Base-by-base conservation (phyloP, 2,329 filamentous ascomycete genomes). In the Hawksworthiomyces lignivorus region DNA sequence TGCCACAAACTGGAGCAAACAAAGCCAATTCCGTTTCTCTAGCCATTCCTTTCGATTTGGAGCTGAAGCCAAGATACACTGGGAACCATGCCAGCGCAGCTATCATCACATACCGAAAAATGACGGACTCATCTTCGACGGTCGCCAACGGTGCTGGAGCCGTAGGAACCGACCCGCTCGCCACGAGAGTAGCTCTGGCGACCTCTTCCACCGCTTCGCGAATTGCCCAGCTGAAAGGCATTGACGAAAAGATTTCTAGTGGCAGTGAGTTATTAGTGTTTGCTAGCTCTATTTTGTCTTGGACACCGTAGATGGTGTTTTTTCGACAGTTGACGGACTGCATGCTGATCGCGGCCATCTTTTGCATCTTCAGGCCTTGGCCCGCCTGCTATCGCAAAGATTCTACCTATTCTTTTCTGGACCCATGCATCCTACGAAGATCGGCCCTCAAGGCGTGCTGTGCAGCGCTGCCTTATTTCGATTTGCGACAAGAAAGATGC, bases 391-490 rank as follows among this genome's bases (percentile, higher is more conserved):
- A 63, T 77, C 42, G 63, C 70, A 38, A 60, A 62, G 45, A 61
- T 92, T 39, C 67, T 94, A 49, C 73, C 78, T 47, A 68, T 88
- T 26, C 76, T 98, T 24, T 90, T 97, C 65, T 79, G 80, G 59
- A 96, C 89, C 39, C 88, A 96, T 58, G 77, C 86, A 47, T 79
- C 84, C 53, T 98, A 97, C 63, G 68, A 80, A 62, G 92, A 98
- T 64, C 80, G 89, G 54, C 69, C 77, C 50, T 97, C 92, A 33
- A 79, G 92, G 52, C 75, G 80, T 53, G 87, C 87, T 28, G 87
- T 88, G 24, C 85, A 95, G 60, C 72, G 75, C 64, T 95, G 89
- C 59, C 72, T 98, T 43, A 67, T 72, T 49, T 72, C 78, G 39
- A 70, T 90, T 45, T 72, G 72, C 43, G 69, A 68, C 40, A 65